Evolutionary conservation across 441 rosid genomes (phyloP).

Genomic region (Populus tomentosa): DNA sequence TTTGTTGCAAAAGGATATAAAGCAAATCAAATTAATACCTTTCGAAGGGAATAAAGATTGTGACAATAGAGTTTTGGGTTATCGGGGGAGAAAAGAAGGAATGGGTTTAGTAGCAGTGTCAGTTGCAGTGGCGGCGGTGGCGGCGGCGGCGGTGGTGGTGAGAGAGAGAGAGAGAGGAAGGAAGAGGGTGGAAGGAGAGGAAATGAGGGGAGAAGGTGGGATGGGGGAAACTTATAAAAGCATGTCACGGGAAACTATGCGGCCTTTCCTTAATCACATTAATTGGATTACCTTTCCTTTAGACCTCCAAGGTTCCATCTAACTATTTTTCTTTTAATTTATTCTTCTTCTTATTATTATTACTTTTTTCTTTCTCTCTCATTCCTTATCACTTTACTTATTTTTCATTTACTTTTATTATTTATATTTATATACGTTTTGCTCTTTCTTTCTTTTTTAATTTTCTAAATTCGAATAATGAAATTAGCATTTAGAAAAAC

Average conservation of each 20-base stretch:
- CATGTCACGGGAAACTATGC: slow-evolving; percentile 42
- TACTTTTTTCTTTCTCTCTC: background rate
- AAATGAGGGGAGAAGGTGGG: background rate
- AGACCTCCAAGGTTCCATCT: no score
- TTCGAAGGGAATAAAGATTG: background rate
- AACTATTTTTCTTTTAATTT: no score
- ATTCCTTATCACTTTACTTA: background rate
- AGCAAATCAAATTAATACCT: background rate
- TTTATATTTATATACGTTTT: background rate
- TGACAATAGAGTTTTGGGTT: background rate
- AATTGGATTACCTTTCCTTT: background rate
- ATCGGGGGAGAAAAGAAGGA: background rate
- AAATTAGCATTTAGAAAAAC: no score
- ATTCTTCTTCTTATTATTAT: no score
- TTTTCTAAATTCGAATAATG: no score
- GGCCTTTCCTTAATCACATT: slow-evolving; percentile 16
- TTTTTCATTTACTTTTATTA: background rate
- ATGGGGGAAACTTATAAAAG: slow-evolving; percentile 21
- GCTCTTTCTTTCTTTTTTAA: no score
- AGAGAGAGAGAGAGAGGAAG: background rate
- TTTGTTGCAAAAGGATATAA: no score
- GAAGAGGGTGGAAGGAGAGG: background rate
- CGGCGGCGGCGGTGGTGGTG: background rate
- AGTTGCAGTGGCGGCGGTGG: background rate
- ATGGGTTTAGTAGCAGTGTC: background rate